phyloP scores from a whole-genome alignment of 768 basidiomycete species.

The Erythrobasidium yunnanense region DNA sequence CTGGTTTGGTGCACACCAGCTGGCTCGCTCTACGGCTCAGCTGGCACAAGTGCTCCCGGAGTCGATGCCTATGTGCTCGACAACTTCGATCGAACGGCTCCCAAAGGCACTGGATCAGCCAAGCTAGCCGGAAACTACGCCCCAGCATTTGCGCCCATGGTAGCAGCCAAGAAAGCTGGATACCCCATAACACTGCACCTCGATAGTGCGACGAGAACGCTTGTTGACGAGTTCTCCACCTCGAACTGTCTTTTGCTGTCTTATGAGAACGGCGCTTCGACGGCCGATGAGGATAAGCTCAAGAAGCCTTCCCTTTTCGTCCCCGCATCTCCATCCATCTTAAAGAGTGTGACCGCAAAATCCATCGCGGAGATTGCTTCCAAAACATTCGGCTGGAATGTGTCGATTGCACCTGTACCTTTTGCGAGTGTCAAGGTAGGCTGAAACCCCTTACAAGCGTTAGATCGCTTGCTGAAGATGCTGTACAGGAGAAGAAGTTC shows the following conservation, averaged over 20 bases:
- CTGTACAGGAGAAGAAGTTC: slow-evolving; percentile 29
- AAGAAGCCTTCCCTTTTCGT: slow-evolving; percentile 33
- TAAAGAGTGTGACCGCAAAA: slow-evolving; percentile 36
- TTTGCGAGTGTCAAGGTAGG: slow-evolving; percentile 34
- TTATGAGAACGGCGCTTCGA: background rate
- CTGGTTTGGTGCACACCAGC: slow-evolving; percentile 34
- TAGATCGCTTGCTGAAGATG: slow-evolving; percentile 1
- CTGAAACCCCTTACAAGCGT: background rate
- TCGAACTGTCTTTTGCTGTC: slow-evolving; percentile 35
- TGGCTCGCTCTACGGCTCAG: slow-evolving; percentile 34
- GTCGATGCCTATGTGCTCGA: slow-evolving; percentile 35
- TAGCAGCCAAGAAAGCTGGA: slow-evolving; percentile 33
- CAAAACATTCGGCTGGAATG: slow-evolving; percentile 33
- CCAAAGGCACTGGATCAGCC: slow-evolving; percentile 30
- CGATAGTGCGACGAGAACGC: slow-evolving; percentile 29
- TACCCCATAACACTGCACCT: slow-evolving; percentile 38
- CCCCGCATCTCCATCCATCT: slow-evolving; percentile 34
- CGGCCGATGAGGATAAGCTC: slow-evolving; percentile 5
- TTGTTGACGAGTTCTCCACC: slow-evolving; percentile 38
- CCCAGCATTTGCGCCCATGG: slow-evolving; percentile 29
- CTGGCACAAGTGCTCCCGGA: slow-evolving; percentile 32
- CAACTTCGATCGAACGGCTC: slow-evolving; percentile 36
- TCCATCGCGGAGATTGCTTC: slow-evolving; percentile 33
- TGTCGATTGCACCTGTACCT: slow-evolving; percentile 30
- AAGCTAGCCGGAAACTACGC: slow-evolving; percentile 31